These are phyloP conservation scores for Epicoccum sorghinum DNA, from an alignment of 2,329 filamentous ascomycete species.

Conservation along the genomic window DNA sequence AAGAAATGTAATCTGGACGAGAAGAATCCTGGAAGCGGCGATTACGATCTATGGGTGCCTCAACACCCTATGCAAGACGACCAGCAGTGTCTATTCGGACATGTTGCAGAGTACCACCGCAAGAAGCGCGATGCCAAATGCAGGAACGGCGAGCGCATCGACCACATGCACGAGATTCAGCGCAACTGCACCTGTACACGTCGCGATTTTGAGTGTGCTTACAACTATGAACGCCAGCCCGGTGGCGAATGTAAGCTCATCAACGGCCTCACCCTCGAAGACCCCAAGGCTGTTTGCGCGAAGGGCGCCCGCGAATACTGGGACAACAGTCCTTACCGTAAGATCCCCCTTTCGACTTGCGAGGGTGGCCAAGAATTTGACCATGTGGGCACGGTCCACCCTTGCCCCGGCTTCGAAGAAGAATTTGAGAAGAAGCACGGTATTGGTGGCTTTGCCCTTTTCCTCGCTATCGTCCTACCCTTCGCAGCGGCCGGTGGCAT, in stretches of 20 bases:
- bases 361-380: conserved; percentile 76
- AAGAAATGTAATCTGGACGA: conserved; percentile 74
- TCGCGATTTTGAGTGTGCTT: conserved; percentile 93
- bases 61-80: conserved; percentile 80
- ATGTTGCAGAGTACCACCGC: conserved; percentile 85
- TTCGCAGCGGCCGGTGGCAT: conserved; percentile 71
- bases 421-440: conserved; percentile 78
- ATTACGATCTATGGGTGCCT: conserved; percentile 89
- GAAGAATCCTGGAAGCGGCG: conserved; percentile 61
- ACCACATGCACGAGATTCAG: conserved; percentile 67
- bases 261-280: conserved; percentile 68
- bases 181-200: conserved; percentile 83
- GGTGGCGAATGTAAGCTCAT: conserved; percentile 82
- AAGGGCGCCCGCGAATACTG: conserved; percentile 81
- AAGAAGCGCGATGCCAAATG: conserved; percentile 82
- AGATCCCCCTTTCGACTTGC: conserved; percentile 89
- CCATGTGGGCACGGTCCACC: conserved; percentile 63
- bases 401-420: conserved; percentile 80
- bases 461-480: conserved; percentile 83
- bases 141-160: conserved; percentile 77
- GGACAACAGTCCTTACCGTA: conserved; percentile 85
- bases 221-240: conserved; percentile 83
- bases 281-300: conserved; percentile 64
- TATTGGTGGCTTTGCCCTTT: conserved; percentile 74
- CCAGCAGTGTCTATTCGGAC: conserved; percentile 87